Evolutionary conservation across 306 rosid genomes (phyloP).

Genomic region (Prunus armeniaca): DNA sequence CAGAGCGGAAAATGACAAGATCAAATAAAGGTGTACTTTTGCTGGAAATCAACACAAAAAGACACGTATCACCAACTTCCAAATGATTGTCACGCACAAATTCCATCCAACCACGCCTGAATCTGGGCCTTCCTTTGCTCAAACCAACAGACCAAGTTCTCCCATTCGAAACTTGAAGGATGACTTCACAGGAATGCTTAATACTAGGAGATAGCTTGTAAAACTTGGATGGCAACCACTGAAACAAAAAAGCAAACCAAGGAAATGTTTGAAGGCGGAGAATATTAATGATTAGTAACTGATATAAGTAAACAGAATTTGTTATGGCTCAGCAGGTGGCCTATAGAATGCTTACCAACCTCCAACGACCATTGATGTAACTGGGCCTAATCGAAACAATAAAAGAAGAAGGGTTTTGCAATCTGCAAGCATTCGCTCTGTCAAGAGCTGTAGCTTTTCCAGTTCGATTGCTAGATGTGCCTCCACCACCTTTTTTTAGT

Average conservation of each 20-base stretch:
- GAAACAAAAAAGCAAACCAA: neutral
- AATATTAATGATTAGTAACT: too few relatives aligned
- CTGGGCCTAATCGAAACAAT: slow-evolving; percentile 3
- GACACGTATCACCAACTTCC: slow-evolving; percentile 12
- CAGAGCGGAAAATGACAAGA: neutral
- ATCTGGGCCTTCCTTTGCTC: neutral
- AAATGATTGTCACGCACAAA: neutral
- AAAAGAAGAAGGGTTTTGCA: slow-evolving; percentile 1
- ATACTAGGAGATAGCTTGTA: neutral
- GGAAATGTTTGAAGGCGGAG: neutral
- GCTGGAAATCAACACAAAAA: neutral
- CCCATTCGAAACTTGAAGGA: neutral
- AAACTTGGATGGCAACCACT: neutral
- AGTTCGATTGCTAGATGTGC: too few relatives aligned
- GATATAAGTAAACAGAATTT: neutral
- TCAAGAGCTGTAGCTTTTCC: too few relatives aligned
- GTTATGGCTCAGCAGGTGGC: neutral
- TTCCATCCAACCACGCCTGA: neutral
- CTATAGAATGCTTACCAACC: slow-evolving; percentile 6
- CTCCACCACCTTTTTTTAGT: too few relatives aligned
- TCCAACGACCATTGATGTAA: neutral
- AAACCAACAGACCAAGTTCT: slow-evolving; percentile 3
- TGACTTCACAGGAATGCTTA: neutral
- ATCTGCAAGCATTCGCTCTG: neutral
- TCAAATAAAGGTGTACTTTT: neutral